Conservation (phyloP, 805 yeast genomes). For the Wickerhamomyces bisporus region DNA sequence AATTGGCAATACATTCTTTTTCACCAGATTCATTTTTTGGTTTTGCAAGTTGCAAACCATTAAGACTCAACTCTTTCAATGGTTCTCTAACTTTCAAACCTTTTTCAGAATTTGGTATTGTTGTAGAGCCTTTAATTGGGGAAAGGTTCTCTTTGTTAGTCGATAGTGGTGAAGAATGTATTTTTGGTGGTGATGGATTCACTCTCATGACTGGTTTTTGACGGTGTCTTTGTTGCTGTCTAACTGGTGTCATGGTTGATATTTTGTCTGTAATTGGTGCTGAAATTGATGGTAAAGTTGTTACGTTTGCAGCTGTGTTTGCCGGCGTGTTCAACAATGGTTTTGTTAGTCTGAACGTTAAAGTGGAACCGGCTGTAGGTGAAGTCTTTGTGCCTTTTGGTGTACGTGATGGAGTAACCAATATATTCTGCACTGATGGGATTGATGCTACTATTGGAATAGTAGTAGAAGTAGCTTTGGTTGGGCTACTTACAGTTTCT, state of each 20-base stretch:
- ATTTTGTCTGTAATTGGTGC: not conserved
- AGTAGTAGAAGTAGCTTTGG: not conserved
- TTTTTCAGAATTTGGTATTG: conserved; percentile 7
- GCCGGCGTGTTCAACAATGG: conserved; percentile 1
- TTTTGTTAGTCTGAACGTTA: conserved; percentile 19
- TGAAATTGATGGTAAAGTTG: conserved; percentile 1
- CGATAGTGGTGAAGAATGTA: conserved; percentile 1
- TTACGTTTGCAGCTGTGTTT: conserved; percentile 1
- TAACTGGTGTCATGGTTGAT: not conserved
- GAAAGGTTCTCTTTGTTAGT: conserved; percentile 8
- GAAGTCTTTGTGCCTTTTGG: conserved; percentile 6
- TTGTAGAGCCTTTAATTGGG: not conserved
- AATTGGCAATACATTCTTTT: conserved; percentile 11
- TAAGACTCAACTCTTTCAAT: conserved; percentile 10
- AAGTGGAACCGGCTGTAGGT: conserved; percentile 11
- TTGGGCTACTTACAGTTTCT: not conserved
- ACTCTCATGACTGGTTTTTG: conserved; percentile 18
- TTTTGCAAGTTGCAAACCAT: too few relatives aligned
- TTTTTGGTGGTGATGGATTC: conserved; percentile 14
- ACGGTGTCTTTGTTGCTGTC: conserved; percentile 9
- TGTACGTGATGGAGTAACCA: conserved; percentile 18
- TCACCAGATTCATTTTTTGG: conserved; percentile 8
- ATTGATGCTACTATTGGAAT: too few relatives aligned
- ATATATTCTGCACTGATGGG: conserved; percentile 1
- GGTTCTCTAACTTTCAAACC: conserved; percentile 9